Conservation (phyloP, 202 grass and related monocot species). For the Schoenoplectus triqueter region DNA sequence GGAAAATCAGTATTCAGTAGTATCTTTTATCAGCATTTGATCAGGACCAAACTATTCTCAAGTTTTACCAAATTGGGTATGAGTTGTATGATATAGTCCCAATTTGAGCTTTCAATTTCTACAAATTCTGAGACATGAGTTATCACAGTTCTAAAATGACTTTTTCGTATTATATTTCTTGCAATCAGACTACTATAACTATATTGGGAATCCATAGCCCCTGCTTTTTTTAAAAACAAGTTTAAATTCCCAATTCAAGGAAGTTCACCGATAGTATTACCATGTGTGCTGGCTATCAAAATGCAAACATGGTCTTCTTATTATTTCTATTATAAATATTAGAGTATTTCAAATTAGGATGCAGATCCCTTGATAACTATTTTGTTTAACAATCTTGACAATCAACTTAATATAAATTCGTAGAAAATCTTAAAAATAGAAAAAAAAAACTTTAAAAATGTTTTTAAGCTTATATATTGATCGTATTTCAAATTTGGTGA, state of each 20-base stretch:
- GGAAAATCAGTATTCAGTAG: no score
- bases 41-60: neutral
- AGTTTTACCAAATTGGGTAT: neutral
- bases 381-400: no score
- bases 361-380: no score
- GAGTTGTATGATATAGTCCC: neutral
- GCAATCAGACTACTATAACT: no score
- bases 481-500: no score
- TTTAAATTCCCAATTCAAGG: neutral
- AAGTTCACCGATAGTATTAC: neutral
- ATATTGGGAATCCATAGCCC: neutral
- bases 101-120: neutral
- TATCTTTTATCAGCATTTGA: neutral
- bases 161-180: neutral
- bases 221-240: neutral
- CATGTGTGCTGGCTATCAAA: neutral
- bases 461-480: no score
- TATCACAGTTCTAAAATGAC: neutral
- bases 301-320: neutral
- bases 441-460: no score
- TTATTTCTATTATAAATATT: neutral
- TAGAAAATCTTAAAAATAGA: no score
- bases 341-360: neutral
- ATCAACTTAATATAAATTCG: no score
- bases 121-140: neutral